Evolutionary conservation across 164 flowering plant genomes (phyloP), one percentile per base, ranked within the genome.

Genomic region (Kalanchoe fedtschenkoi): DNA sequence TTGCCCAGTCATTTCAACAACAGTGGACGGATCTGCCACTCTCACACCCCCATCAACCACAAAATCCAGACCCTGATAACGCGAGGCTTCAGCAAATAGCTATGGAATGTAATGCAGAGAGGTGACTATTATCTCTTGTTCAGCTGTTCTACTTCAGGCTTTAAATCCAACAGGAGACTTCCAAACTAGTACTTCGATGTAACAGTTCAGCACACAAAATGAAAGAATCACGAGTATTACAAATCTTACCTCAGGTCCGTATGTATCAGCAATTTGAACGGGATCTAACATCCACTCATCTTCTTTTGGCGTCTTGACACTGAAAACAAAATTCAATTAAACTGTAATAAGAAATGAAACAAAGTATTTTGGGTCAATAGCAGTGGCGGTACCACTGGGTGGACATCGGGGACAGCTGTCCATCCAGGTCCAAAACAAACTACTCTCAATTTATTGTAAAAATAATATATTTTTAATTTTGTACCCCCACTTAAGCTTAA

Each of bases 251-350:
- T 85, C 85, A 58, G 79, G 83, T 72, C 81, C 91, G 75, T 88
- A 91, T 15, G 70, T 73, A 71, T 88, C 95, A 66, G 90, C 95
- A 65, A 91, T 91, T 51, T 74, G 70, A 66, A 78, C 85, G 10
- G 98, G 96, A 69, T 91, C 91, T 53, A 91, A n/a, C 70, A 91
- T 81, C 96, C 96, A 88, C 58, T 78, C 86, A 69, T 85, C 71
- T 74, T 83, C 87, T 69, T 73, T 79, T 14, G 80, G 84, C 70
- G 74, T 75, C 76, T 76, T 87, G 51, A 89, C 96, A 78, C 98
- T 91, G 73, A 29, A 30, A 64, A 32, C 69, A 43, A 34, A 34
- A 14, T 22, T 46, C 7, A 63, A 22, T 47, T 56, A 34, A 65
- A 56, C 5, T 14, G 15, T 19, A 64, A 26, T 21, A 38, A 21